phyloP scores from a whole-genome alignment of 768 basidiomycete species.

The Cubamyces lactineus region DNA sequence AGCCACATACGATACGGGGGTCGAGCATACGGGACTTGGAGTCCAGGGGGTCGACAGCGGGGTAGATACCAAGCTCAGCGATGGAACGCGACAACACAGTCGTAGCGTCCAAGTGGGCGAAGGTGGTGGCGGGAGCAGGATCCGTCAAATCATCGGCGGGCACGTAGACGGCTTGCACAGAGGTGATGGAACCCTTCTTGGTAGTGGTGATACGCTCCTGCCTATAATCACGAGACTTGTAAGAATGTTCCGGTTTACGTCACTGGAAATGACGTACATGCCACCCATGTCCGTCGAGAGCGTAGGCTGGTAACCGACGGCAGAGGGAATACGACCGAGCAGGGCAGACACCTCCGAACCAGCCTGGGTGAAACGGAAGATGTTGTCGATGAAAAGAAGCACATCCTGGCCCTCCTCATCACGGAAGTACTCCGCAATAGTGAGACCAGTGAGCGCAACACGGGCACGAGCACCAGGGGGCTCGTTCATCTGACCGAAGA shows the following conservation, averaged over 20 bases:
- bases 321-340: slow-evolving; percentile 99
- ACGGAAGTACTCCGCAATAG: slow-evolving; percentile 99
- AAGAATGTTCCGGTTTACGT: neutral
- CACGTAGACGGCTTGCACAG: slow-evolving; percentile 99
- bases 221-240: slow-evolving; percentile 45
- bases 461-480: slow-evolving; percentile 99
- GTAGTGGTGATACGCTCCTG: slow-evolving; percentile 99
- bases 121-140: slow-evolving; percentile 98
- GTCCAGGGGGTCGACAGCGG: slow-evolving; percentile 98
- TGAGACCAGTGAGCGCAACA: slow-evolving; percentile 98
- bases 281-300: slow-evolving; percentile 99
- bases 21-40: slow-evolving; percentile 99
- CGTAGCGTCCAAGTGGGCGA: slow-evolving; percentile 99
- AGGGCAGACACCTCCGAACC: slow-evolving; percentile 99
- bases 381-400: slow-evolving; percentile 99
- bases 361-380: slow-evolving; percentile 99
- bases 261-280: slow-evolving; percentile 64
- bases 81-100: slow-evolving; percentile 99
- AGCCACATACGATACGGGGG: slow-evolving; percentile 86
- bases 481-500: slow-evolving; percentile 99
- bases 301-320: slow-evolving; percentile 99
- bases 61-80: slow-evolving; percentile 99
- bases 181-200: slow-evolving; percentile 99
- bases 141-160: slow-evolving; percentile 99
- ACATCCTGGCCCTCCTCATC: slow-evolving; percentile 99